Percentiles rank a stretch among this genome's conserved stretches.
Conservation (phyloP, 2,329 filamentous ascomycete genomes). For the Talaromyces amestolkiae region DNA sequence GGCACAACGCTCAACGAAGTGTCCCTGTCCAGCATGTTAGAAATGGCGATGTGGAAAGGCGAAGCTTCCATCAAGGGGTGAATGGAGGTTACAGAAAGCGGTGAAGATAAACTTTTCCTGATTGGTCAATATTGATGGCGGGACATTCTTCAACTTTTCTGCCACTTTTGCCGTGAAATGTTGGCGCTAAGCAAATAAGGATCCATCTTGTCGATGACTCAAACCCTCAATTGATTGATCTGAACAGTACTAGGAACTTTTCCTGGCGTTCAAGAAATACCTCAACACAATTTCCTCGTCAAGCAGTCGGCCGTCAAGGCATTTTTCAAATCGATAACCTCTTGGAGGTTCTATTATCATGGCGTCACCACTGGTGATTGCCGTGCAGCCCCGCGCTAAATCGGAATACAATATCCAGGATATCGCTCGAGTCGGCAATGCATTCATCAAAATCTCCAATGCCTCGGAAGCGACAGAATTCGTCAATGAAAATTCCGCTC, state of each 20-base stretch:
- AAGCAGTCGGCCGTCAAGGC: not conserved
- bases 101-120: not conserved
- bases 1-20: not conserved
- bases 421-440: conserved; percentile 59
- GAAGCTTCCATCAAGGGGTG: not conserved
- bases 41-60: not conserved
- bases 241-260: not conserved
- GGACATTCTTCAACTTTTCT: conserved; percentile 4
- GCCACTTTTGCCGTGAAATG: not conserved
- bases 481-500: conserved; percentile 56
- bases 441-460: conserved; percentile 53
- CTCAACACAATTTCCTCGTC: not conserved
- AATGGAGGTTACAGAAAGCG: not conserved
- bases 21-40: not conserved
- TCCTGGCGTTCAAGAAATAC: not conserved
- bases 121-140: not conserved
- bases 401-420: conserved; percentile 48
- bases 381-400: conserved; percentile 39
- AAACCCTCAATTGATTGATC: not conserved
- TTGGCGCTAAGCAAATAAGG: not conserved
- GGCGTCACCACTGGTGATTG: conserved; percentile 45
- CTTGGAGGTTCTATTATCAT: conserved; percentile 25
- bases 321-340: not conserved
- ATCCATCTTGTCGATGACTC: conserved; percentile 1
- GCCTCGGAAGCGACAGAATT: conserved; percentile 47